Base-by-base conservation (phyloP, 1,284 basidiomycete species). In the Cutaneotrichosporon daszewskae region DNA sequence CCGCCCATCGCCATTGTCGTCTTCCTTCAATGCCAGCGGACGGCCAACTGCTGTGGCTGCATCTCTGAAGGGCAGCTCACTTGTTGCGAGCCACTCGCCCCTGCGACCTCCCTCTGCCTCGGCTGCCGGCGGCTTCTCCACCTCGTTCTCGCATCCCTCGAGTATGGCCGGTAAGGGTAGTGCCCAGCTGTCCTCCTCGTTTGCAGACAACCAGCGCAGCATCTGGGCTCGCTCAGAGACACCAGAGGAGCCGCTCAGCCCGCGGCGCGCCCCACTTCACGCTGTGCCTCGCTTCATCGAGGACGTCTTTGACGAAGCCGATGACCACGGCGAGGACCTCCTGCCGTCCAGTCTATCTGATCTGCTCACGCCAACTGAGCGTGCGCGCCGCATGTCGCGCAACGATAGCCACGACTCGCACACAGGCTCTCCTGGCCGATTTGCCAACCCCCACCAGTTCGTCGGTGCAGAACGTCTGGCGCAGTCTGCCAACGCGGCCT, bases 291-390 rank as follows among this genome's bases (percentile, higher is more conserved):
- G 41, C 29, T 58, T 64, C 34, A 43, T 51, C 32, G 55, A 55
- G 23, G 56, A 62, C 32, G 49, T 47, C 37, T 47, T 54, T 33
- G 64, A 60, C 38, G 56, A 56, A 37, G 55, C 63, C 29, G 66
- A 68, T 33, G 85, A 83, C 33, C 84, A 88, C 54, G 69, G 87
- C 40, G 89, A 95, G 60, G 88, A 89, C 46, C 84, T 92, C 62
- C 66, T 94, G 22, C 89, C 89, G 0, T 83, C 85, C 41, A 87
- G 83, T 8, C 72, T 94, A 37, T 85, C 81, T n/a, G 88, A 92
- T 50, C 74, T 94, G 14, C 73, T 94, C 33, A 92, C 87, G 0
- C 87, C 87, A 0, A 84, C 83, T 50, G 90, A 94, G 67, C 74
- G 78, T 41, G 83, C 79, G 25, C 75, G 88, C 32, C 74, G 87